Percentiles rank a stretch among this genome's conserved stretches.
phyloP scores from a whole-genome alignment of 345 rosid species.

The Fremontodendron californicum region DNA sequence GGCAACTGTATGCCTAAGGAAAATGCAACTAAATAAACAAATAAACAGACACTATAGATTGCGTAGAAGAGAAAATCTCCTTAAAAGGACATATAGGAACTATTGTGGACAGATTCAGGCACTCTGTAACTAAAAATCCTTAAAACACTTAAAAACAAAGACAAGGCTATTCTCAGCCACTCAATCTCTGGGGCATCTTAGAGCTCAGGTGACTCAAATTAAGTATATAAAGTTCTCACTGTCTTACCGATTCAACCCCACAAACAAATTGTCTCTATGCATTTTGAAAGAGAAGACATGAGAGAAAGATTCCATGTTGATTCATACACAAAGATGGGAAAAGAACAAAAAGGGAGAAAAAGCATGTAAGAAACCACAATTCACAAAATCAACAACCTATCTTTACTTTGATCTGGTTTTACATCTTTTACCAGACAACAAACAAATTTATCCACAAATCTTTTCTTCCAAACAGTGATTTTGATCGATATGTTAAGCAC shows the following conservation, averaged over 20 bases:
- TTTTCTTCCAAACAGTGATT: not conserved
- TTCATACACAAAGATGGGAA: not conserved
- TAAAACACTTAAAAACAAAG: not conserved
- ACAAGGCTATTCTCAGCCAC: not conserved
- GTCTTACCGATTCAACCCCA: not conserved
- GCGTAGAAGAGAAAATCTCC: not conserved
- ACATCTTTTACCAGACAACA: constrained; percentile 7
- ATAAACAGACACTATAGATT: not conserved
- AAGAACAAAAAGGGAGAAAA: not conserved
- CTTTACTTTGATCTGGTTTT: constrained; percentile 5
- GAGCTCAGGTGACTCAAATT: not conserved
- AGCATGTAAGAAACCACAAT: not conserved
- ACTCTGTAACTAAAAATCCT: not conserved
- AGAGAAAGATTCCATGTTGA: not conserved
- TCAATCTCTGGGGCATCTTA: not conserved
- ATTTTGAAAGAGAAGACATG: not conserved
- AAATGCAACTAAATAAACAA: not conserved
- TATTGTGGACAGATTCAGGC: constrained; percentile 1
- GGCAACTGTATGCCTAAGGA: not conserved
- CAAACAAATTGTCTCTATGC: not conserved
- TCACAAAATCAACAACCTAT: not conserved
- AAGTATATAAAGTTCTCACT: not conserved
- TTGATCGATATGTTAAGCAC: not conserved
- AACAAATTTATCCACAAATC: constrained; percentile 8
- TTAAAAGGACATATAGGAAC: not conserved